Percentiles rank a stretch among this genome's conserved stretches.
phyloP scores from a whole-genome alignment of 768 basidiomycete species.

The Russula dissimulans region DNA sequence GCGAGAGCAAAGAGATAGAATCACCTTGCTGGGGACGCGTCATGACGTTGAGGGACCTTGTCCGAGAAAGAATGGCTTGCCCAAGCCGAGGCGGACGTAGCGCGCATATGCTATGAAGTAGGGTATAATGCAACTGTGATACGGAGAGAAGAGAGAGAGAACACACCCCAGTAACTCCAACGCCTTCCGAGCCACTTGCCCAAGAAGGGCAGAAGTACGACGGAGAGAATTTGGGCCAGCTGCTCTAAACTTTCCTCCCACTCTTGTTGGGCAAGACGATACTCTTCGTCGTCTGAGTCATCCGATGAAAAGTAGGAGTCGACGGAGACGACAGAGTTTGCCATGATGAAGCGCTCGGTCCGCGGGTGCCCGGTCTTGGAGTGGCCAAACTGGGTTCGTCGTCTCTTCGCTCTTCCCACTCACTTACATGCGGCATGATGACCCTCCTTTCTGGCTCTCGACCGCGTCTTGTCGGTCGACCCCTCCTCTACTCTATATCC shows the following conservation, averaged over 20 bases:
- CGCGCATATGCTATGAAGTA: constrained; percentile 52
- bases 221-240: constrained; percentile 67
- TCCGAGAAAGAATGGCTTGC: constrained; percentile 57
- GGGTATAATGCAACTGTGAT: background rate
- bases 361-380: too few relatives aligned
- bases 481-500: constrained; percentile 70
- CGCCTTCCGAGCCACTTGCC: constrained; percentile 84
- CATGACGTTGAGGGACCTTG: constrained; percentile 18
- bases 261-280: constrained; percentile 72
- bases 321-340: constrained; percentile 49
- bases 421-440: constrained; percentile 47
- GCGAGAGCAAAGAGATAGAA: background rate
- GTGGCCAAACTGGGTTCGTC: background rate
- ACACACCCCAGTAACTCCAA: constrained; percentile 81
- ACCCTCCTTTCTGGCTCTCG: constrained; percentile 25
- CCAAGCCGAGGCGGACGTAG: constrained; percentile 55
- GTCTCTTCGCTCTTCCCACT: constrained; percentile 1
- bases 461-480: constrained; percentile 62
- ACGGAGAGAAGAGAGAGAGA: background rate
- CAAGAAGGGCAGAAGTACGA: constrained; percentile 75
- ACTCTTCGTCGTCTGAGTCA: constrained; percentile 59
- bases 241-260: constrained; percentile 90
- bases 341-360: constrained; percentile 35
- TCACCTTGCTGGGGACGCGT: background rate
- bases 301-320: constrained; percentile 43